Evolutionary conservation across 73 alveolate genomes (phyloP), one percentile per base, ranked within the genome.

Genomic region (Paramecium octaurelia): DNA sequence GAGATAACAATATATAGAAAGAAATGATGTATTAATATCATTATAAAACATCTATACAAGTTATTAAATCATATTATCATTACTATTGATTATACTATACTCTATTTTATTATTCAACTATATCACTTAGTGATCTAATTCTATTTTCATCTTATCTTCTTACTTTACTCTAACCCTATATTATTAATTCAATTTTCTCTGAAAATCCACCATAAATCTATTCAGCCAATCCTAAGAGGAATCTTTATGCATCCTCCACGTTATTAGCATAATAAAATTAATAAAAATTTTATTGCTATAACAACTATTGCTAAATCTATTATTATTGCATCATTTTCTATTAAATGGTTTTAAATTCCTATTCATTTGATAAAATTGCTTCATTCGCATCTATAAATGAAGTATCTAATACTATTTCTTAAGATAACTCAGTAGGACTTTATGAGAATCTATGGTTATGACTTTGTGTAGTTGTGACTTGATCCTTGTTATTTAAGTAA

Each of bases 1-100:
- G 94, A 89, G 57, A 89, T 89, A 24, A 64, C 94, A 35, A 64
- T 89, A 1, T 89, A 69, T 34, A 77, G 94, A 38, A 89, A 89
- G 36, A 89, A 89, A 89, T 89, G 94, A 89, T 24, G 6, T n/a
- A 38, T 6, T 20, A 80, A 43, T 40, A 80, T 23, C 31, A 54
- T 54, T 7, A 54, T 18, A 54, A 18, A 6, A 18, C 31, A 54
- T 54, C 35, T 54, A 54, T n/a, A 18, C 14, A 54, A 18, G 8
- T 54, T 4, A 16, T 16, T 7, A 12, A 46, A 8, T 14, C 5
- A 50, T 18, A 54, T 54, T 18, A n/a, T 54, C 20, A 40, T 40
- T 40, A 40, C 10, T 40, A 40, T 40, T 40, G n/a, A 6, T 6
- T 40, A 40, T 40, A 40, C n/a, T 40, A 40, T 40, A 40, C 16